Conservation (phyloP, 768 basidiomycete species). For the Collybia sordida region DNA sequence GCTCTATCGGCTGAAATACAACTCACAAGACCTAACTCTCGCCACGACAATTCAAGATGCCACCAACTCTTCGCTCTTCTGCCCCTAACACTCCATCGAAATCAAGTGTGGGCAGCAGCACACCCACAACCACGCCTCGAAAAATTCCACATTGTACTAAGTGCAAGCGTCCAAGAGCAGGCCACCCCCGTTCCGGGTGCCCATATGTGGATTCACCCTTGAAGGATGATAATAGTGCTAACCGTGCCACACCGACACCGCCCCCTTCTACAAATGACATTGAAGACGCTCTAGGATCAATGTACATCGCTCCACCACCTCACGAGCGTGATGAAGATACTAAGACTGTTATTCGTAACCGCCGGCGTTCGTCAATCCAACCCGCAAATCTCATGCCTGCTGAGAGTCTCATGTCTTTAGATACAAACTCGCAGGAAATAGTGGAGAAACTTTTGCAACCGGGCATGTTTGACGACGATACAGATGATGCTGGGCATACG, state of each 20-base stretch:
- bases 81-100: conserved; percentile 17
- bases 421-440: conserved; percentile 43
- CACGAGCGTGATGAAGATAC: conserved; percentile 30
- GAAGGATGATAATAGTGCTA: conserved; percentile 5
- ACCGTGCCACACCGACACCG: conserved; percentile 8
- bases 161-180: conserved; percentile 52
- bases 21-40: conserved; percentile 1
- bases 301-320: conserved; percentile 34
- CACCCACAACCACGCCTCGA: conserved; percentile 37
- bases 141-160: conserved; percentile 54
- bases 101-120: neutral
- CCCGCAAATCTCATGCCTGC: conserved; percentile 25
- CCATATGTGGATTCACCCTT: conserved; percentile 38
- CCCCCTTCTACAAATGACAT: conserved; percentile 22
- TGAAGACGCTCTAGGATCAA: conserved; percentile 43
- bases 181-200: conserved; percentile 66
- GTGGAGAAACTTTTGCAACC: conserved; percentile 46
- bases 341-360: conserved; percentile 28
- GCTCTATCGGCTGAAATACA: no score
- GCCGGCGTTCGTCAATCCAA: conserved; percentile 28
- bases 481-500: conserved; percentile 24
- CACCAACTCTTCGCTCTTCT: conserved; percentile 19
- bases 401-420: conserved; percentile 51
- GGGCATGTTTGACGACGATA: conserved; percentile 35
- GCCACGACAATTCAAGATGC: conserved; percentile 12